Percentiles rank a stretch among this genome's conserved stretches.
Conservation (phyloP, 176 grass and related monocot genomes). For the Phragmites australis region DNA sequence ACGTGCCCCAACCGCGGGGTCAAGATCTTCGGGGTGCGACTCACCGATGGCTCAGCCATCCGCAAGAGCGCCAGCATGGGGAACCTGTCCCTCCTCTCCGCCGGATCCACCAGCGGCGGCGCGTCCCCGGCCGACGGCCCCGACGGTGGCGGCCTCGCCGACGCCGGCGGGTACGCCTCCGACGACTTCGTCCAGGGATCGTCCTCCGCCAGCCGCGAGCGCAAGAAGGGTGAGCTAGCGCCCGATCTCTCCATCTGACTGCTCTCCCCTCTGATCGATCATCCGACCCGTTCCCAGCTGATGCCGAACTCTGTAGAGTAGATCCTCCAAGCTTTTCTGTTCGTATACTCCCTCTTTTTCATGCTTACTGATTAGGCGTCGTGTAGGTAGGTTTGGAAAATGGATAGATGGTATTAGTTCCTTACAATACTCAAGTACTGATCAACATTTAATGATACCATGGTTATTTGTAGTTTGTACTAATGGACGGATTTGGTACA, state of each 20-base stretch:
- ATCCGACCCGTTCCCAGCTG: not conserved
- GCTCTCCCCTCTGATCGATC: not conserved
- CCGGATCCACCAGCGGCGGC: slow-evolving; percentile 74
- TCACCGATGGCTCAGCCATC: slow-evolving; percentile 84
- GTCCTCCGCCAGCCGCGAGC: slow-evolving; percentile 87
- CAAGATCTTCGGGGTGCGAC: slow-evolving; percentile 90
- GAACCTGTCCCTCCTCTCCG: slow-evolving; percentile 81
- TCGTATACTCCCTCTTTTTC: not conserved
- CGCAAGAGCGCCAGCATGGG: slow-evolving; percentile 99
- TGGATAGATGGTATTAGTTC: not conserved
- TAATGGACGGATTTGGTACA: slow-evolving; percentile 6
- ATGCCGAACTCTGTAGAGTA: not conserved
- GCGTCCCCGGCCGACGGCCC: slow-evolving; percentile 72
- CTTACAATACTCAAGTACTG: slow-evolving; percentile 1
- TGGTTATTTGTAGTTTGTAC: not conserved
- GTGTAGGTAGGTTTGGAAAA: not conserved
- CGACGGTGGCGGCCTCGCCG: slow-evolving; percentile 31
- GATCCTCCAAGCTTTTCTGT: slow-evolving; percentile 28
- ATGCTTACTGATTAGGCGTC: not conserved
- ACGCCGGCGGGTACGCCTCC: slow-evolving; percentile 78
- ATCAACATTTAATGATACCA: slow-evolving; percentile 26
- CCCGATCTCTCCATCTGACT: not conserved
- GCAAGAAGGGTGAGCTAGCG: slow-evolving; percentile 72
- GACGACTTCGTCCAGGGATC: slow-evolving; percentile 94
- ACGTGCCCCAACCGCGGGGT: slow-evolving; percentile 96